phyloP scores from a whole-genome alignment of 2,329 filamentous ascomycete genomes.

The Aspergillus sp. region DNA sequence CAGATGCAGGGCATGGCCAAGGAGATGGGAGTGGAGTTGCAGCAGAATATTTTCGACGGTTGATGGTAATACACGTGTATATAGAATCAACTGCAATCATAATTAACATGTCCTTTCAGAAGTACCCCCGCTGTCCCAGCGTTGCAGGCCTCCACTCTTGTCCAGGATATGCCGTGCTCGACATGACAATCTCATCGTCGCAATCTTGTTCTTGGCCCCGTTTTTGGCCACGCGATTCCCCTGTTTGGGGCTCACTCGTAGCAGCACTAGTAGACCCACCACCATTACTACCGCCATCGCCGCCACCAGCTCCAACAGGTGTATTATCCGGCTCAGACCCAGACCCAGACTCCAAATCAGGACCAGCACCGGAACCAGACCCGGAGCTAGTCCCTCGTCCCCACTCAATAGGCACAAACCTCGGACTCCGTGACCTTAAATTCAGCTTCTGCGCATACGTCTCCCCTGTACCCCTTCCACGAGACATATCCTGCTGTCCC shows the following conservation, averaged over 20 bases:
- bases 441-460: conserved; percentile 27
- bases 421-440: conserved; percentile 26
- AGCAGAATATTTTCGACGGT: conserved; percentile 82
- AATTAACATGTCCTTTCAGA: background rate
- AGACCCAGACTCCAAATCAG: too few species aligned
- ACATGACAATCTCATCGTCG: conserved; percentile 42
- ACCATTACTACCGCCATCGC: too few species aligned
- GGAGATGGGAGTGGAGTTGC: conserved; percentile 83
- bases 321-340: background rate
- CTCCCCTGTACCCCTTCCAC: conserved; percentile 11
- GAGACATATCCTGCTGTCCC: background rate
- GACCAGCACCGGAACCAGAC: too few species aligned
- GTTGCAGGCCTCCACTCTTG: conserved; percentile 38
- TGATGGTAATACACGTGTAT: conserved; percentile 32
- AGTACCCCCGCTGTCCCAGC: conserved; percentile 12
- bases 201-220: conserved; percentile 17
- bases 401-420: background rate
- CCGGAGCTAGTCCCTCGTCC: background rate
- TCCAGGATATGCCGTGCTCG: conserved; percentile 42
- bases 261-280: too few species aligned
- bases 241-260: too few species aligned
- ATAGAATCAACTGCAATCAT: background rate
- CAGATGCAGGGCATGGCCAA: conserved; percentile 81
- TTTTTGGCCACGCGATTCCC: background rate
- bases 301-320: too few species aligned